phyloP scores from a whole-genome alignment of 2,329 filamentous ascomycete species.

The Malbranchea zuffiana region DNA sequence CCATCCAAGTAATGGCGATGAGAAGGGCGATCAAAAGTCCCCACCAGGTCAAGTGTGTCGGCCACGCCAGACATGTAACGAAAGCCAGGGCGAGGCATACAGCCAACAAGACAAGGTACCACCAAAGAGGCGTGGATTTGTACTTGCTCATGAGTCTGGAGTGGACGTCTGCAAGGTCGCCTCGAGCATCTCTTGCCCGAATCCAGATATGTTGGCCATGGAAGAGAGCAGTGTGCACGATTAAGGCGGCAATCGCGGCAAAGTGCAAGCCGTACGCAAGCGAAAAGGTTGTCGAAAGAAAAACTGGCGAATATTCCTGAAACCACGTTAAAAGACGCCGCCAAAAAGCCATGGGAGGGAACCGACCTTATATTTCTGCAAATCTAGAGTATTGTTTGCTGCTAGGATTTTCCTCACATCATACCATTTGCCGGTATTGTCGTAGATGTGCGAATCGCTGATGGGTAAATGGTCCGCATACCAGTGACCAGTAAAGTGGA shows the following conservation, averaged over 20 bases:
- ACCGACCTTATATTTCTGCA: constrained; percentile 55
- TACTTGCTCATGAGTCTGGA: constrained; percentile 48
- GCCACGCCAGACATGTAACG: constrained; percentile 42
- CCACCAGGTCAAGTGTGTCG: constrained; percentile 63
- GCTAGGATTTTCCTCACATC: constrained; percentile 55
- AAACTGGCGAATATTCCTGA: constrained; percentile 34
- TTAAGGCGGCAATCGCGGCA: constrained; percentile 56
- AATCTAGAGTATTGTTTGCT: constrained; percentile 50
- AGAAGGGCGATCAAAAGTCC: constrained; percentile 55
- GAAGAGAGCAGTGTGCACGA: constrained; percentile 58
- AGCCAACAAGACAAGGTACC: constrained; percentile 42
- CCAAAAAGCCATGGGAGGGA: constrained; percentile 25
- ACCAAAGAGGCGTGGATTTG: constrained; percentile 46
- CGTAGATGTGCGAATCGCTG: constrained; percentile 58
- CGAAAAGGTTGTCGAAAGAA: constrained; percentile 60
- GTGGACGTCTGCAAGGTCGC: constrained; percentile 45
- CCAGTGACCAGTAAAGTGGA: constrained; percentile 58
- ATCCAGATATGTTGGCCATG: constrained; percentile 56
- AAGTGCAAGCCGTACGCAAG: constrained; percentile 62
- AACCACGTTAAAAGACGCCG: background rate
- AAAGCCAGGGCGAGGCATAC: constrained; percentile 43
- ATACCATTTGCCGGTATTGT: constrained; percentile 56
- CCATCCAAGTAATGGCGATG: constrained; percentile 52
- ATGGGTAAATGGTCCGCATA: constrained; percentile 56
- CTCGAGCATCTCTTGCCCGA: constrained; percentile 43